phyloP scores from a whole-genome alignment of 148 eudicot species.

The Fallopia convolvulus region DNA sequence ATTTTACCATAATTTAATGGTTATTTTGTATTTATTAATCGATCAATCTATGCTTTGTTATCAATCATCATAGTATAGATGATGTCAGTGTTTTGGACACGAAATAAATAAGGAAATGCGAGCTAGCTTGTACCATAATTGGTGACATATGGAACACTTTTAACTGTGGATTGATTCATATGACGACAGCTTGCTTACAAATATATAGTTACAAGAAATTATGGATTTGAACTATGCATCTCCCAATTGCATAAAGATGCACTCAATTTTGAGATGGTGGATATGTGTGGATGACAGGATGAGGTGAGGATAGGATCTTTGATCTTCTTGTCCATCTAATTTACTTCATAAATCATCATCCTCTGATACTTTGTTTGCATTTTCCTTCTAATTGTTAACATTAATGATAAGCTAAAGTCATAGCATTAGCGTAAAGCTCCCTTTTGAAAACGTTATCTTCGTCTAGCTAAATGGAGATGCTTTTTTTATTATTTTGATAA shows the following conservation, averaged over 20 bases:
- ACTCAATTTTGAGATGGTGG: background rate
- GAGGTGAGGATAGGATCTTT: background rate
- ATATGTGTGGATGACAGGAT: background rate
- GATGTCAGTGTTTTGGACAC: background rate
- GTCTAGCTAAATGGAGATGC: background rate
- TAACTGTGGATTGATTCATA: background rate
- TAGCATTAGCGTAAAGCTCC: background rate
- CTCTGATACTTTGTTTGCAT: background rate
- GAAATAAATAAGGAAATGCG: background rate
- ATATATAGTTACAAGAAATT: background rate
- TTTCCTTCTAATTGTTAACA: background rate
- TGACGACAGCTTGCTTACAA: background rate
- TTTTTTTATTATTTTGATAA: background rate
- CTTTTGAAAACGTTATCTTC: background rate
- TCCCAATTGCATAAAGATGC: background rate
- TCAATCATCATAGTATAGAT: background rate
- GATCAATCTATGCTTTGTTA: no score
- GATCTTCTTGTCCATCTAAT: background rate
- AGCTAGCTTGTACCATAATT: background rate
- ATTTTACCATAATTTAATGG: no score
- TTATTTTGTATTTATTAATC: no score
- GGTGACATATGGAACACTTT: background rate
- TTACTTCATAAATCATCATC: background rate
- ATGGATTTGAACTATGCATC: background rate
- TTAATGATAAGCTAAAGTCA: background rate